A percentile compares a stretch with the other conserved stretches of the same genome.
phyloP scores from a whole-genome alignment of 805 yeast species.

The Saccharomycopsis sp. region DNA sequence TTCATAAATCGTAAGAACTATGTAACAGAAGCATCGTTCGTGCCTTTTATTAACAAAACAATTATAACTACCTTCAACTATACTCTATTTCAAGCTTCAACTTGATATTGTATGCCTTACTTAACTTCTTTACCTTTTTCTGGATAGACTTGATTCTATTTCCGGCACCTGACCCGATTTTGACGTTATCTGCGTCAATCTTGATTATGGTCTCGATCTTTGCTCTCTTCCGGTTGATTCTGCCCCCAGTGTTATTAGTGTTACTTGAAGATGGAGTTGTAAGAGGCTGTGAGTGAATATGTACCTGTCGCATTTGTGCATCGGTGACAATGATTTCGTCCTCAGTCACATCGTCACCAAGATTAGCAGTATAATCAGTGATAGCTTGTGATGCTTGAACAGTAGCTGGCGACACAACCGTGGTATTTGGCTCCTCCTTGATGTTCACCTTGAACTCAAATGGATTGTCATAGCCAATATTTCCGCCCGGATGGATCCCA shows the following conservation, averaged over 20 bases:
- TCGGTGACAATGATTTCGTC: constrained; percentile 1
- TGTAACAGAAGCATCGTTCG: no score
- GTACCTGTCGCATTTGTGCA: not conserved
- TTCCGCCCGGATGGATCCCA: constrained; percentile 79
- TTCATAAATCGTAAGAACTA: no score
- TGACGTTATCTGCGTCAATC: constrained; percentile 15
- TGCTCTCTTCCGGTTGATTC: not conserved
- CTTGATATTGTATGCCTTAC: constrained; percentile 17
- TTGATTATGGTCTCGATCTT: constrained; percentile 16
- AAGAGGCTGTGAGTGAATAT: not conserved
- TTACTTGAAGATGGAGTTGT: not conserved
- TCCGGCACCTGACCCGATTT: constrained; percentile 21
- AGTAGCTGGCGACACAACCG: not conserved
- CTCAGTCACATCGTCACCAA: constrained; percentile 12
- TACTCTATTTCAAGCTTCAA: constrained; percentile 19
- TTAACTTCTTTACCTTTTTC: constrained; percentile 20
- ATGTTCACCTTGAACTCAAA: constrained; percentile 18
- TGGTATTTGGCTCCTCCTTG: constrained; percentile 5
- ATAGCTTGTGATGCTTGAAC: not conserved
- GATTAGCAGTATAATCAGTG: not conserved
- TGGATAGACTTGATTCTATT: constrained; percentile 18
- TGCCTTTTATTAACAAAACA: not conserved
- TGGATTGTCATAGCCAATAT: constrained; percentile 44
- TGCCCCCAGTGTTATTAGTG: not conserved
- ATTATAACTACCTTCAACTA: not conserved